Evolutionary conservation across 192 early-diverging fungal genomes (phyloP).

Genomic region (Backusella liffmaniae): DNA sequence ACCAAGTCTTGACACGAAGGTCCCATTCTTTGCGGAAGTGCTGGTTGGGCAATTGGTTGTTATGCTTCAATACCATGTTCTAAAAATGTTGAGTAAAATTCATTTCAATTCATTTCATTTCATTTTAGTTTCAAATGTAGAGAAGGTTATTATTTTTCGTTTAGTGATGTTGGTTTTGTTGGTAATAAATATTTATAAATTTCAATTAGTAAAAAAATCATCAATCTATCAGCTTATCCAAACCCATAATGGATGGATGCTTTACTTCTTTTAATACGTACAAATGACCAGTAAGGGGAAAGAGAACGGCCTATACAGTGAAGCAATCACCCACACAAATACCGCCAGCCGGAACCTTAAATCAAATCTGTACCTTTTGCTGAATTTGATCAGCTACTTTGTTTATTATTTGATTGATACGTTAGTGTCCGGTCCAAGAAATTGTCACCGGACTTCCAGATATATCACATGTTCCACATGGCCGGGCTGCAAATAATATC

Average conservation of each 20-base stretch:
- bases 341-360: constrained; percentile 7
- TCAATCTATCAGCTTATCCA: neutral
- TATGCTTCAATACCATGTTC: constrained; percentile 77
- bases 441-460: neutral
- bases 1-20: constrained; percentile 96
- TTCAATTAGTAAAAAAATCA: neutral
- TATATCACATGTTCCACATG: neutral
- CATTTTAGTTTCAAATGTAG: neutral
- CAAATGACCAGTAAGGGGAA: constrained; percentile 32
- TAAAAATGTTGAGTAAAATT: neutral
- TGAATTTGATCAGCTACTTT: neutral
- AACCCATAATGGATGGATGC: constrained; percentile 7
- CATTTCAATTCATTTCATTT: neutral
- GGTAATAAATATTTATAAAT: neutral
- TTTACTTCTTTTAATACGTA: constrained; percentile 14
- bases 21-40: constrained; percentile 99
- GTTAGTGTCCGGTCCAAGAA: neutral
- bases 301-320: constrained; percentile 19
- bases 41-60: constrained; percentile 91
- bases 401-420: neutral
- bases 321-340: constrained; percentile 6
- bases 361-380: neutral
- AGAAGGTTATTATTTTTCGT: neutral
- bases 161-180: neutral
- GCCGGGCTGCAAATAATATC: no score